phyloP scores from a whole-genome alignment of 371 early-diverging fungal genomes.

The Haplosporangium sp. region DNA sequence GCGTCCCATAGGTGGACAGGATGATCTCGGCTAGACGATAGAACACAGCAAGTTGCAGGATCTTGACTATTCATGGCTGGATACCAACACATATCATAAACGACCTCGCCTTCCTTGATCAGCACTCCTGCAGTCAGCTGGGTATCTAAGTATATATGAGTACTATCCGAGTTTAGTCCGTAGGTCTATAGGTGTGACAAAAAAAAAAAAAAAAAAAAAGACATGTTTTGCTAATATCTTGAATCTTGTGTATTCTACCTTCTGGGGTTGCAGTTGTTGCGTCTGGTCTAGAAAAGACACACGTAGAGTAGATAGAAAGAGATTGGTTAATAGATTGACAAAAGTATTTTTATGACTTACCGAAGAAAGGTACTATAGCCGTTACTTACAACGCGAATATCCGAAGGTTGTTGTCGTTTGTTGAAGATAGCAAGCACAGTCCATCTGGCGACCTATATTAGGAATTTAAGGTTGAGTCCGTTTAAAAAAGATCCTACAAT shows the following conservation, averaged over 20 bases:
- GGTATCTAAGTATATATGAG: conserved; percentile 13
- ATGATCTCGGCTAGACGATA: conserved; percentile 75
- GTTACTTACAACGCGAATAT: conserved; percentile 65
- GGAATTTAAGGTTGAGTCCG: no score
- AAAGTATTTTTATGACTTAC: no score
- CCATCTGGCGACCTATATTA: conserved; percentile 76
- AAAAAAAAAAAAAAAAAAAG: background rate
- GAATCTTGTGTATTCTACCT: background rate
- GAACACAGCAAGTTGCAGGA: conserved; percentile 73
- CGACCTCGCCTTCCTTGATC: conserved; percentile 67
- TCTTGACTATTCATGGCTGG: conserved; percentile 75
- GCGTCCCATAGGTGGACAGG: conserved; percentile 81
- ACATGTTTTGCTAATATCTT: background rate
- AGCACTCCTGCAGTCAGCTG: conserved; percentile 53
- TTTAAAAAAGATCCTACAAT: no score
- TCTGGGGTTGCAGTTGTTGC: conserved; percentile 1
- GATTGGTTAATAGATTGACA: no score
- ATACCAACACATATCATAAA: conserved; percentile 78
- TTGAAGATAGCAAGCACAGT: conserved; percentile 67
- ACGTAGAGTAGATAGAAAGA: no score
- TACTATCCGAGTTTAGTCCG: no score
- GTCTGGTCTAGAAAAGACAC: conserved; percentile 16
- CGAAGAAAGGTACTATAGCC: no score
- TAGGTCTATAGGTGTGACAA: background rate
- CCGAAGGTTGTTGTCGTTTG: conserved; percentile 70